Evolutionary conservation across 768 basidiomycete genomes (phyloP), one percentile per base, ranked within the genome.

Genomic region (Calocybe cyanea): DNA sequence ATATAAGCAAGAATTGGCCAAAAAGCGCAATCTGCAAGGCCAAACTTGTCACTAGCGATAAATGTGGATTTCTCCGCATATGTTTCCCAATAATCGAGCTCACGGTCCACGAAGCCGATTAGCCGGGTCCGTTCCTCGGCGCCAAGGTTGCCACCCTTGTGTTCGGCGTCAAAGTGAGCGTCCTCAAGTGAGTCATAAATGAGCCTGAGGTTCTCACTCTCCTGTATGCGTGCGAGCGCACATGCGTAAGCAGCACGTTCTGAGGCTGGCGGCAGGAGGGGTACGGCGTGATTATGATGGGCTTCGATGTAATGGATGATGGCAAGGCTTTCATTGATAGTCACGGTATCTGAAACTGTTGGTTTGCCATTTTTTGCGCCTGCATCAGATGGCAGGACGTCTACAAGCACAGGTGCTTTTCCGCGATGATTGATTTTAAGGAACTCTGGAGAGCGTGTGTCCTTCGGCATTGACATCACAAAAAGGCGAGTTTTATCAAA

Each of bases 231-330:
- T 3, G 55, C 43, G 21, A 62, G 52, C 7, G 49, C 48, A 3
- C 46, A 38, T 9, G 58, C 60, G 11, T 51, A 47, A 2, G 52
- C 48, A 5, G 46, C 39, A 9, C 53, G 56, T 30, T 56, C 19
- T 4, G 47, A 40, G 14, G 58, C 30, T 14, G 47, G 54, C 14
- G 62, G 59, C n/a, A 62, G 54, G 1, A 63, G 51, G 20, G 56
- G 56, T 3, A 38, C 25, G 25, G 50, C 44, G 21, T 47, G 43
- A 7, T 43, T 48, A 42, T 62, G 43, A 30, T 55, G 60, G 15
- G 52, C 57, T 43, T 64, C 63, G 25, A 60, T 53, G 44, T 63
- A 63, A 10, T 57, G 53, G n/a, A 64, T 55, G 30, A 63, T 63
- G 21, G 63, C 62, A 23, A 63, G 46, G 37, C 54, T 62, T 42